Conservation (phyloP, 2,329 filamentous ascomycete species). For the Apiospora rasikravindrae region DNA sequence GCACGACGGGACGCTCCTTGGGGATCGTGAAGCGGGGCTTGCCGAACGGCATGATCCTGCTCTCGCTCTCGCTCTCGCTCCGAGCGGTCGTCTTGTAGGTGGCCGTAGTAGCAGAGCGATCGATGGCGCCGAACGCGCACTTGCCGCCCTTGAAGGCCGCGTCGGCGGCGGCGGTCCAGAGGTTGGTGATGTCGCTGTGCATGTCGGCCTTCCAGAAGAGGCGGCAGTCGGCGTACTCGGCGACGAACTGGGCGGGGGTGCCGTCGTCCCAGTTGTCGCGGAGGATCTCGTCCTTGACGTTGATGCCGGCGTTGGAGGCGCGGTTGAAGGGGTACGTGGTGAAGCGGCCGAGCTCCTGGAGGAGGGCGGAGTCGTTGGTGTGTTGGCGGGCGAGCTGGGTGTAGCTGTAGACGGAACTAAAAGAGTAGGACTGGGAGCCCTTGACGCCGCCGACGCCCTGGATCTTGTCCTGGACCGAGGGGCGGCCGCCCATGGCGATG, state of each 20-base stretch:
- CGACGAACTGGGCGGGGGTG: slow-evolving; percentile 53
- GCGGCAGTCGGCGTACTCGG: slow-evolving; percentile 54
- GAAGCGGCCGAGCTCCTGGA: slow-evolving; percentile 39
- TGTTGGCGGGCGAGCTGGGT: slow-evolving; percentile 31
- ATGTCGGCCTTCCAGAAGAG: slow-evolving; percentile 58
- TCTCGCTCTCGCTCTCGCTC: not conserved
- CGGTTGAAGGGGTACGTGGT: slow-evolving; percentile 40
- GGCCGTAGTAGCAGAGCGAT: slow-evolving; percentile 19
- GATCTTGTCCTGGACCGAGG: slow-evolving; percentile 49
- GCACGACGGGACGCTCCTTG: slow-evolving; percentile 23
- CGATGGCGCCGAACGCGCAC: slow-evolving; percentile 45
- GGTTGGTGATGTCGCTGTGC: slow-evolving; percentile 49
- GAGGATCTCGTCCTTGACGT: slow-evolving; percentile 47
- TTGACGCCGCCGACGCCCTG: slow-evolving; percentile 61
- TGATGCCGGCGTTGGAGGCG: slow-evolving; percentile 41
- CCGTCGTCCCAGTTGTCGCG: slow-evolving; percentile 44
- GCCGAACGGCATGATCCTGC: slow-evolving; percentile 27
- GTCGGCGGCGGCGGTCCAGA: slow-evolving; percentile 52
- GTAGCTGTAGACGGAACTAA: slow-evolving; percentile 36
- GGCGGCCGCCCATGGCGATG: slow-evolving; percentile 57
- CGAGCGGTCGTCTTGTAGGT: not conserved
- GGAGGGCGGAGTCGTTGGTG: slow-evolving; percentile 36
- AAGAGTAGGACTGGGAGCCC: slow-evolving; percentile 49
- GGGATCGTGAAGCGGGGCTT: slow-evolving; percentile 29
- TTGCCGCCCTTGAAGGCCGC: slow-evolving; percentile 48